phyloP scores from a whole-genome alignment of 495 filamentous ascomycete genomes.

The Penicillium herquei region DNA sequence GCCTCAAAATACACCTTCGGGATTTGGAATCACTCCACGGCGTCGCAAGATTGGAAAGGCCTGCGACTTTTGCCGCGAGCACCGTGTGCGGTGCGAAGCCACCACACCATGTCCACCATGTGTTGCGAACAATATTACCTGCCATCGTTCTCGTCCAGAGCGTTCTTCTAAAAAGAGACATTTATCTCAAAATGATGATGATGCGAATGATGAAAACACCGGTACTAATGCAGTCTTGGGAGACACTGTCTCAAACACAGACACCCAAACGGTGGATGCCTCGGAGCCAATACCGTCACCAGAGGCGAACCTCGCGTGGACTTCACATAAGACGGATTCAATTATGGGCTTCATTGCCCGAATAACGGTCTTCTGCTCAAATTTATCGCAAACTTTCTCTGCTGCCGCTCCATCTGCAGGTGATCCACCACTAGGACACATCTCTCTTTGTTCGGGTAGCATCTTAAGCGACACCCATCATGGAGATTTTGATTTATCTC shows the following conservation, averaged over 20 bases:
- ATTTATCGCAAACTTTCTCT: conserved; percentile 19
- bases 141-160: conserved; percentile 9
- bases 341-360: conserved; percentile 31
- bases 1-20: background rate
- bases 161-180: background rate
- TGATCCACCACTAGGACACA: conserved; percentile 12
- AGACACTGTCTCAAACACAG: background rate
- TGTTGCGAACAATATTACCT: conserved; percentile 23
- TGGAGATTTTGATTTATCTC: conserved; percentile 17
- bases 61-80: conserved; percentile 29
- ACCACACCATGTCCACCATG: conserved; percentile 27
- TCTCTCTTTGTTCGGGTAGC: conserved; percentile 13
- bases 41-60: conserved; percentile 26
- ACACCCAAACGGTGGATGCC: background rate
- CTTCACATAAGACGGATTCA: conserved; percentile 22
- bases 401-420: conserved; percentile 1
- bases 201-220: background rate
- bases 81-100: conserved; percentile 29
- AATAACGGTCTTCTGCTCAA: conserved; percentile 29
- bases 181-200: background rate
- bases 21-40: conserved; percentile 8
- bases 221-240: too few relatives aligned
- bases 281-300: background rate
- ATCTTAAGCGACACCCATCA: conserved; percentile 4
- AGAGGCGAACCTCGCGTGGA: conserved; percentile 8